Evolutionary conservation across 169 alveolate genomes (phyloP).

Genomic region (Cryptosporidium muris): DNA sequence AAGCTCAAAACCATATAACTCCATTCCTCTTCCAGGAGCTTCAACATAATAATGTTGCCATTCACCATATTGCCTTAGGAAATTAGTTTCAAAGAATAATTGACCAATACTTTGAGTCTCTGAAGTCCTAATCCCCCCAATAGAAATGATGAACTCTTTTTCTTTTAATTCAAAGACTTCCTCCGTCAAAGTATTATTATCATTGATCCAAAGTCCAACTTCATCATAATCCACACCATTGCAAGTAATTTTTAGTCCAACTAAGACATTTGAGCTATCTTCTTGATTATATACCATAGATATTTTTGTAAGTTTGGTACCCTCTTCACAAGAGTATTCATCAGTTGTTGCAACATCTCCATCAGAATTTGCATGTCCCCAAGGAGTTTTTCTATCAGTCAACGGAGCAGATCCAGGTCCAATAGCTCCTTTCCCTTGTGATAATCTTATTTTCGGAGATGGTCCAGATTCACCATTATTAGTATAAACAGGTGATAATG

Average conservation of each 20-base stretch:
- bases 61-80: constrained; percentile 66
- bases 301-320: constrained; percentile 28
- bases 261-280: background rate
- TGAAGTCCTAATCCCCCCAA: constrained; percentile 47
- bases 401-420: constrained; percentile 65
- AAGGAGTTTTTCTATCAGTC: constrained; percentile 69
- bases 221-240: constrained; percentile 49
- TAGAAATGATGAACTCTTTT: constrained; percentile 24
- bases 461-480: constrained; percentile 70
- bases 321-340: constrained; percentile 67
- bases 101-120: constrained; percentile 60
- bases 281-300: constrained; percentile 37
- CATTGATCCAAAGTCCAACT: constrained; percentile 37
- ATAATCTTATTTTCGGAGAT: constrained; percentile 49
- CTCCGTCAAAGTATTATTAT: constrained; percentile 5
- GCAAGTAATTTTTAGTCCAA: constrained; percentile 49
- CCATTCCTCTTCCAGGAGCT: constrained; percentile 47
- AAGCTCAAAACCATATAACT: constrained; percentile 56
- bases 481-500: constrained; percentile 58
- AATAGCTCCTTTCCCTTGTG: constrained; percentile 21
- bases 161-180: constrained; percentile 50
- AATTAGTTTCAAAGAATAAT: constrained; percentile 48
- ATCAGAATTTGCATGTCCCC: constrained; percentile 70
- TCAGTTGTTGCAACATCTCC: constrained; percentile 54
- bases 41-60: constrained; percentile 70